Conservation (phyloP, 352 stramenopile genomes). For the Globisporangium middletonii region DNA sequence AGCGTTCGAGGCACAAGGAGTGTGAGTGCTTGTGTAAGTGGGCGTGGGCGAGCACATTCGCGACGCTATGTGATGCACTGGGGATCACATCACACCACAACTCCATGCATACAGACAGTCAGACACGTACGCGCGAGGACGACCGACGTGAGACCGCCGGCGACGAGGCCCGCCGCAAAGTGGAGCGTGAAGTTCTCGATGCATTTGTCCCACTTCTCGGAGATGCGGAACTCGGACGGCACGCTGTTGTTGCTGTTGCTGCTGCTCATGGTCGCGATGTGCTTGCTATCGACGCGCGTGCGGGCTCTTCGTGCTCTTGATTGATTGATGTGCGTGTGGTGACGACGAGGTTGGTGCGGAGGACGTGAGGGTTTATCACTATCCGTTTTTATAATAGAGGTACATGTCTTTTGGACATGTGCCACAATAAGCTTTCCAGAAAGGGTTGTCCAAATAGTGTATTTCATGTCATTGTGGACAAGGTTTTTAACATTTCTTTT, state of each 20-base stretch:
- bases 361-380: too few relatives aligned
- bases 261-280: constrained; percentile 11
- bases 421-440: too few relatives aligned
- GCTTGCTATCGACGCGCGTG: neutral
- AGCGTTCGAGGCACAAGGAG: neutral
- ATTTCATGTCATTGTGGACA: too few relatives aligned
- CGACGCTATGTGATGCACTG: neutral
- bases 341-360: too few relatives aligned
- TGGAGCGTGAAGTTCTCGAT: constrained; percentile 87
- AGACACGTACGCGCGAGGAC: constrained; percentile 70
- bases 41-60: neutral
- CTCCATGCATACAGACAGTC: neutral
- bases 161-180: constrained; percentile 76
- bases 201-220: constrained; percentile 89
- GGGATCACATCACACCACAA: too few relatives aligned
- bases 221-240: constrained; percentile 87
- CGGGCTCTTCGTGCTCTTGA: neutral
- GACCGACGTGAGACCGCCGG: constrained; percentile 73
- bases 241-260: constrained; percentile 44
- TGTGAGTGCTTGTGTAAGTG: neutral
- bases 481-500: too few relatives aligned
- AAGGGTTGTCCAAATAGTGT: too few relatives aligned
- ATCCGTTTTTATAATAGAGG: too few relatives aligned
- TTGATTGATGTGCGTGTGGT: neutral
- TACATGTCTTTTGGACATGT: too few relatives aligned